Evolutionary conservation across 2,329 filamentous ascomycete genomes (phyloP).

Genomic region (Penicillium sp.): DNA sequence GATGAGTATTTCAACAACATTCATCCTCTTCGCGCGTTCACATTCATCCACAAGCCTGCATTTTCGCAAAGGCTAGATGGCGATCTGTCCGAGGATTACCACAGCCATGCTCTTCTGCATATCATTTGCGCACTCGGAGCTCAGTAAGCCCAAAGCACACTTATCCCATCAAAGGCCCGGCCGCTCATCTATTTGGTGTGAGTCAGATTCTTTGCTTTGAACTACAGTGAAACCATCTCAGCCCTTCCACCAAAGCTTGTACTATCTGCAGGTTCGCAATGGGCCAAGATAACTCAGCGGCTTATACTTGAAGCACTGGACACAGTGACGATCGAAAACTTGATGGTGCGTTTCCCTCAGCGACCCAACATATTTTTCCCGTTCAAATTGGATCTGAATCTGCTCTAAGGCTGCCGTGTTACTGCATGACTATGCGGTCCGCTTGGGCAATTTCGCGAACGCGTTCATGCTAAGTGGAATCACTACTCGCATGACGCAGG

Average conservation of each 20-base stretch:
- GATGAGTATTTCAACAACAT: slow-evolving; percentile 26
- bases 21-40: slow-evolving; percentile 22
- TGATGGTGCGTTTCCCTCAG: slow-evolving; percentile 15
- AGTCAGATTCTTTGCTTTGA: slow-evolving; percentile 18
- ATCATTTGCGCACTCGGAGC: slow-evolving; percentile 23
- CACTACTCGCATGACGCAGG: slow-evolving; percentile 33
- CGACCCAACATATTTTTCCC: neutral
- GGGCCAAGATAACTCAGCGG: slow-evolving; percentile 20
- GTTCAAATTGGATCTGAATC: neutral
- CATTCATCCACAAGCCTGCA: slow-evolving; percentile 23
- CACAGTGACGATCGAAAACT: slow-evolving; percentile 24
- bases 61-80: slow-evolving; percentile 19
- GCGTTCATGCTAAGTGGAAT: slow-evolving; percentile 36
- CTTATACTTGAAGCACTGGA: slow-evolving; percentile 24
- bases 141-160: slow-evolving; percentile 13
- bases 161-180: neutral
- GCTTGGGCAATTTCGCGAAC: slow-evolving; percentile 34
- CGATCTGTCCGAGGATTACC: slow-evolving; percentile 1
- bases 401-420: slow-evolving; percentile 24
- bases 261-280: slow-evolving; percentile 18
- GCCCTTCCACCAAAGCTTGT: slow-evolving; percentile 14
- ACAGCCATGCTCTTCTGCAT: slow-evolving; percentile 19
- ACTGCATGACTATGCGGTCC: slow-evolving; percentile 34
- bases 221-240: slow-evolving; percentile 16
- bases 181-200: neutral